Conservation (phyloP, 2,329 filamentous ascomycete genomes). For the Verticillium alfalfae region DNA sequence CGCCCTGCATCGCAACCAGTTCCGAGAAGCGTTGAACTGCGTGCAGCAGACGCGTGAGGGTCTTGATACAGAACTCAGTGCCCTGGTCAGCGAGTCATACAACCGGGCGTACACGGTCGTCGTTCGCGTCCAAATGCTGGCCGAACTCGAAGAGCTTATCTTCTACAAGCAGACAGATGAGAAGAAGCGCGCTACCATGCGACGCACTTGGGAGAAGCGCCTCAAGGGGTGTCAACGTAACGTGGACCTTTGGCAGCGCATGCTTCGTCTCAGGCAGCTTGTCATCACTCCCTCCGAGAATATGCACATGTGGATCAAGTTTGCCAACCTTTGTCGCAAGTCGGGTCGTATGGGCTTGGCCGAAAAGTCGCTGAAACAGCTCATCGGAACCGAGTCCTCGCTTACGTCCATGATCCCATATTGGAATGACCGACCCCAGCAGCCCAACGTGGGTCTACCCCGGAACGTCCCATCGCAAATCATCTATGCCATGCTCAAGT, state of each 20-base stretch:
- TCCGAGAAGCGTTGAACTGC: constrained; percentile 80
- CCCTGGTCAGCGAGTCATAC: constrained; percentile 96
- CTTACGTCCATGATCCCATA: constrained; percentile 57
- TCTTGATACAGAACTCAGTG: constrained; percentile 91
- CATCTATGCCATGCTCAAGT: constrained; percentile 95
- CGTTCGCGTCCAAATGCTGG: constrained; percentile 97
- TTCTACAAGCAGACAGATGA: constrained; percentile 92
- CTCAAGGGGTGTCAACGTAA: constrained; percentile 94
- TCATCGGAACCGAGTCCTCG: constrained; percentile 68
- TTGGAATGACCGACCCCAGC: constrained; percentile 39
- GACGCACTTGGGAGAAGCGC: constrained; percentile 91
- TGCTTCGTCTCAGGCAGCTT: constrained; percentile 89
- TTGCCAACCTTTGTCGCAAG: constrained; percentile 95
- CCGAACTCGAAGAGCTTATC: constrained; percentile 96
- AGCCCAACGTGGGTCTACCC: constrained; percentile 23
- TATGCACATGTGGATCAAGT: constrained; percentile 99
- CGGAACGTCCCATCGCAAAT: constrained; percentile 66
- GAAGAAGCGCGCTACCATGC: constrained; percentile 85
- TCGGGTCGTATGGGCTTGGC: constrained; percentile 90
- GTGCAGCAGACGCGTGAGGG: constrained; percentile 91
- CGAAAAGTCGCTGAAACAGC: constrained; percentile 86
- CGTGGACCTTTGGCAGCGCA: constrained; percentile 96
- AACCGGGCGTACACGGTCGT: constrained; percentile 97
- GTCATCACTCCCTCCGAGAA: constrained; percentile 91
- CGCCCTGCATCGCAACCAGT: constrained; percentile 91